A percentile compares a stretch with the other conserved stretches of the same genome.
phyloP scores from a whole-genome alignment of 768 basidiomycete species.

The Suillus paluster region DNA sequence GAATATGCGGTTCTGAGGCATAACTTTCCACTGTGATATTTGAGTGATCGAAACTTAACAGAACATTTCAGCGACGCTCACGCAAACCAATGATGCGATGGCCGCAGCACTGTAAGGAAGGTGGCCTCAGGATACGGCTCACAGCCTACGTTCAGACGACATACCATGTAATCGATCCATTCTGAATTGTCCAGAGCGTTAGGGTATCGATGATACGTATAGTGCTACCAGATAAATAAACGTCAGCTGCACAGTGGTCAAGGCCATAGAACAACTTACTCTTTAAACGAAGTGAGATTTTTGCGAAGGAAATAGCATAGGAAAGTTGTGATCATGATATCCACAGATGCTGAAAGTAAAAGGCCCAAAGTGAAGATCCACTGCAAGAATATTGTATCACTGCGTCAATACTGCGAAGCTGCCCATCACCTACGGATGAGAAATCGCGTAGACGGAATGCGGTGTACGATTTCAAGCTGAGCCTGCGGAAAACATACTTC shows the following conservation, averaged over 20 bases:
- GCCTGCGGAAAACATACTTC: slow-evolving; percentile 11
- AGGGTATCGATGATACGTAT: slow-evolving; percentile 25
- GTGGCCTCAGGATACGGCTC: background rate
- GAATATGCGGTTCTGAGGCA: slow-evolving; percentile 29
- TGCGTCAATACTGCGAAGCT: background rate
- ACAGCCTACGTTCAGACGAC: background rate
- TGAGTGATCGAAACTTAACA: background rate
- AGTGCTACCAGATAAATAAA: slow-evolving; percentile 16
- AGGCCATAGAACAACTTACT: slow-evolving; percentile 26
- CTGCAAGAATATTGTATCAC: slow-evolving; percentile 26
- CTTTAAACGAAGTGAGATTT: slow-evolving; percentile 41
- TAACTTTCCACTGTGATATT: slow-evolving; percentile 21
- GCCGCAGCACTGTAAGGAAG: slow-evolving; percentile 20
- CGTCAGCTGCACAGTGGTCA: background rate
- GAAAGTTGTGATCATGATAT: slow-evolving; percentile 49
- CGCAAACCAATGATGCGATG: slow-evolving; percentile 22
- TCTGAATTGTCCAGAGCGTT: slow-evolving; percentile 26
- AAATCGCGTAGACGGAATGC: slow-evolving; percentile 14
- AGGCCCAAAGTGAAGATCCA: slow-evolving; percentile 52
- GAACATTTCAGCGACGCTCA: slow-evolving; percentile 7
- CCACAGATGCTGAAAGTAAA: slow-evolving; percentile 47
- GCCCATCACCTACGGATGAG: slow-evolving; percentile 13
- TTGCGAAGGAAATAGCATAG: slow-evolving; percentile 46
- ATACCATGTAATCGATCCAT: slow-evolving; percentile 27
- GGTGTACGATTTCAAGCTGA: slow-evolving; percentile 15